Evolutionary conservation across 139 green algal genomes (phyloP), one percentile per base, ranked within the genome.

Genomic region (Chlamydomonas incerta): DNA sequence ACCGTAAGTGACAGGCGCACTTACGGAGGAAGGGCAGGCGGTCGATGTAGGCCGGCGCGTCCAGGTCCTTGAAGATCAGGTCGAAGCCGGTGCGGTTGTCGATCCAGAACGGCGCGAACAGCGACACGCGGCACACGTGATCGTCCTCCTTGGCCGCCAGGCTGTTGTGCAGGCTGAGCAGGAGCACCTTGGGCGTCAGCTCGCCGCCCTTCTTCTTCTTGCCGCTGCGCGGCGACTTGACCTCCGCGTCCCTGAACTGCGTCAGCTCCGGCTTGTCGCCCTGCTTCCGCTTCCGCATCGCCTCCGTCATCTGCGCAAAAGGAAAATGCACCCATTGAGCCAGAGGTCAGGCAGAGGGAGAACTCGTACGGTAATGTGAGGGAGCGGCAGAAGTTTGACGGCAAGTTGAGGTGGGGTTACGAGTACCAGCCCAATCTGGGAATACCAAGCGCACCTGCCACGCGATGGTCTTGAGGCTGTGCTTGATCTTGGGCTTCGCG

Each of bases 21-120:
- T 87, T 60, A 90, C 87, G 9, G 1, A 90, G 66, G 72, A 87
- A 86, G 26, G 87, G 87, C 23, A 90, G 65, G 13, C 70, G 62
- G 31, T 87, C 81, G 26, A 90, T 50, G 9, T 50, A n/a, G 70
- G 72, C 26, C 23, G 80, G 88, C 58, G 87, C 88, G 67, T 94
- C 91, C 62, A 91, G 26, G 68, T 94, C 95, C 72, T 93, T 89
- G 81, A 96, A 95, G 28, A 96, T 84, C n/a, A 97, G 89, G 87
- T 96, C 91, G 52, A 95, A 87, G 13, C 94, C 94, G 0, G 92
- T 96, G 72, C 94, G 89, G 93, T 97, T 97, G 91, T 97, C 95
- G 29, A 97, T 71, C 95, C 95, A 97, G 90, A 92, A 96, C 35
- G 92, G 84, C 1, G 92, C 83, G 65, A 89, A 95, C 18, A 97